Percentiles rank a stretch among this genome's conserved stretches.
phyloP scores from a whole-genome alignment of 371 early-diverging fungal genomes.

The Mucor indicus region DNA sequence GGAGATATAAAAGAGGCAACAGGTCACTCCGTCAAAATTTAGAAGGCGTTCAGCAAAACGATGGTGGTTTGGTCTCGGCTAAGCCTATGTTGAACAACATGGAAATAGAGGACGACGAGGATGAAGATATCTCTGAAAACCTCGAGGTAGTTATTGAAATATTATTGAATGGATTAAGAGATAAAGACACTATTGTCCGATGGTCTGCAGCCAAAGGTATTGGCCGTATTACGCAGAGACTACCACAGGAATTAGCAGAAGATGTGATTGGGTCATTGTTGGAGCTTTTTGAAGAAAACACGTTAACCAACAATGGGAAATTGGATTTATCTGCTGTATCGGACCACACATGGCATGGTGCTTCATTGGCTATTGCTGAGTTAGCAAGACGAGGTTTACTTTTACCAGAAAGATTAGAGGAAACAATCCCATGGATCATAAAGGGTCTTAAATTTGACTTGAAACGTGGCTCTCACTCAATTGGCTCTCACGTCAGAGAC shows the following conservation, averaged over 20 bases:
- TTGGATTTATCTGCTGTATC: slow-evolving; percentile 80
- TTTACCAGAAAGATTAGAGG: slow-evolving; percentile 63
- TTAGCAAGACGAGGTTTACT: slow-evolving; percentile 84
- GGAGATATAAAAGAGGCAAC: slow-evolving; percentile 73
- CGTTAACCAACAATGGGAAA: slow-evolving; percentile 28
- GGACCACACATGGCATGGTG: slow-evolving; percentile 94
- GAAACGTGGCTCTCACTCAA: slow-evolving; percentile 81
- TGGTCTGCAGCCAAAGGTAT: slow-evolving; percentile 97
- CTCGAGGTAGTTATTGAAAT: slow-evolving; percentile 78
- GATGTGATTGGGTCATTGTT: slow-evolving; percentile 79
- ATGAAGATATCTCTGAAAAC: slow-evolving; percentile 66
- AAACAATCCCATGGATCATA: slow-evolving; percentile 76
- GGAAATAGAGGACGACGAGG: slow-evolving; percentile 50
- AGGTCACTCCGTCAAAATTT: slow-evolving; percentile 50
- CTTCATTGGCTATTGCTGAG: slow-evolving; percentile 91
- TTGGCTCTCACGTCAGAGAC: slow-evolving; percentile 95
- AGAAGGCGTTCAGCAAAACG: slow-evolving; percentile 14
- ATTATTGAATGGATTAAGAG: slow-evolving; percentile 76
- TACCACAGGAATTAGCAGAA: slow-evolving; percentile 76
- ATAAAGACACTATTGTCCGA: slow-evolving; percentile 92
- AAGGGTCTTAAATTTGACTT: slow-evolving; percentile 84
- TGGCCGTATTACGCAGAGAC: slow-evolving; percentile 79
- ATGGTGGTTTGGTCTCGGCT: slow-evolving; percentile 1
- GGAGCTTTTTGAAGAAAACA: slow-evolving; percentile 72
- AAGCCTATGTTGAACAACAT: neutral